Percentiles rank a stretch among this genome's conserved stretches.
phyloP scores from a whole-genome alignment of 73 alveolate species.

The Effrenium voratum region DNA sequence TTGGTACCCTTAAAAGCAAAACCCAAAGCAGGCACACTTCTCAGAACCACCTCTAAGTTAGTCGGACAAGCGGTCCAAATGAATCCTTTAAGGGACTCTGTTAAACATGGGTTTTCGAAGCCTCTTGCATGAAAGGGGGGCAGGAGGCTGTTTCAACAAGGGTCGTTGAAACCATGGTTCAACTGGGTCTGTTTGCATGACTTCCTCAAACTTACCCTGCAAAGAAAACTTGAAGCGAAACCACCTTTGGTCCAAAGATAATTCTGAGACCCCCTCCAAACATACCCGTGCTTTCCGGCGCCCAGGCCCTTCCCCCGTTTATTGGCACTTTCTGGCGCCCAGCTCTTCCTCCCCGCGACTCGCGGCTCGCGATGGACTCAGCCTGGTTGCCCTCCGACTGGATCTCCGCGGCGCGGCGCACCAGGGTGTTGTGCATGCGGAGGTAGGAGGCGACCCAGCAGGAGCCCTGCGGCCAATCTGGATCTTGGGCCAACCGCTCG shows the following conservation, averaged over 20 bases:
- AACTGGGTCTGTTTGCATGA: neutral
- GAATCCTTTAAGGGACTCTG: no score
- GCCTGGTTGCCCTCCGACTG: constrained; percentile 88
- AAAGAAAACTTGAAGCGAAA: neutral
- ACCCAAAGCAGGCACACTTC: no score
- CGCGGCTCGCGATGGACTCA: neutral
- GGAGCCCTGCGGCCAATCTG: constrained; percentile 31
- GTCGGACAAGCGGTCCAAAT: no score
- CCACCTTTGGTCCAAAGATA: neutral
- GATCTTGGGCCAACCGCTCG: constrained; percentile 23
- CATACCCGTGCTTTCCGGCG: neutral
- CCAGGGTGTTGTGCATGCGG: constrained; percentile 52
- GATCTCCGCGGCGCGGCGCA: constrained; percentile 43
- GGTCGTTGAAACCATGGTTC: no score
- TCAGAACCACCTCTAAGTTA: no score
- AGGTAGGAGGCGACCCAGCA: constrained; percentile 42
- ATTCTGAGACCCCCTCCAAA: neutral
- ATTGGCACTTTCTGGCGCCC: neutral
- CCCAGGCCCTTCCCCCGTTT: neutral
- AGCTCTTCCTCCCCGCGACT: neutral
- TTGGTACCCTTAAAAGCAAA: no score
- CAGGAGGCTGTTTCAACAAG: no score
- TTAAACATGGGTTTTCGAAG: no score
- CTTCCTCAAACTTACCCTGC: neutral
- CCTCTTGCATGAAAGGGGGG: no score